Evolutionary conservation across 108 stramenopile species (phyloP).

Genomic region (Schizochytrium sp.): DNA sequence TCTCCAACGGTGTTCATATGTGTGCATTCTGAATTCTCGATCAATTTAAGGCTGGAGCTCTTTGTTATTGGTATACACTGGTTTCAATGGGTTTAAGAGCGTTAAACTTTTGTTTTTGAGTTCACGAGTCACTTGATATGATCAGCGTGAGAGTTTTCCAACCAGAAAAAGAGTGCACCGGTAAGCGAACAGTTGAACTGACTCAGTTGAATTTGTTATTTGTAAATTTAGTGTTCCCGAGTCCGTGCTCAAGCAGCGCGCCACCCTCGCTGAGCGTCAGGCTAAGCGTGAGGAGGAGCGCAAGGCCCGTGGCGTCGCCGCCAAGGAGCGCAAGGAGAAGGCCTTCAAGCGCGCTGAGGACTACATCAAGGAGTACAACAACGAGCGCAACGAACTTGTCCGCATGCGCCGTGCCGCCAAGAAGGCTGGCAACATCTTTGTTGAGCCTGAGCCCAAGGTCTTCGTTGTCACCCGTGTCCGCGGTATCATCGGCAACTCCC

Average conservation of each 20-base stretch:
- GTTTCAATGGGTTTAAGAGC: no score
- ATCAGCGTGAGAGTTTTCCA: no score
- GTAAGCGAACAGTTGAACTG: no score
- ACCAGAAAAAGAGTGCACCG: no score
- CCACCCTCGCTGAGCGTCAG: constrained; percentile 30
- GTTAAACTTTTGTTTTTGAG: no score
- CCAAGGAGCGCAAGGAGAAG: constrained; percentile 83
- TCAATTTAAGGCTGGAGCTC: no score
- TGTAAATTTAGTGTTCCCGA: constrained; percentile 12
- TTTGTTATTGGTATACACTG: no score
- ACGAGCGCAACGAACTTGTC: constrained; percentile 84
- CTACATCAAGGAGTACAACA: constrained; percentile 93
- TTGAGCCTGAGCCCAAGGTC: constrained; percentile 95
- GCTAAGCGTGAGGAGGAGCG: constrained; percentile 71
- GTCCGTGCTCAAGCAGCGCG: constrained; percentile 47
- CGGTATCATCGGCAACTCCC: constrained; percentile 99
- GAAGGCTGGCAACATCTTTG: constrained; percentile 92
- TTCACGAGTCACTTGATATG: no score
- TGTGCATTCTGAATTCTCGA: no score
- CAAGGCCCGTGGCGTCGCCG: constrained; percentile 79
- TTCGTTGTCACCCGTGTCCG: constrained; percentile 96
- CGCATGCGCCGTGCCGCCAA: constrained; percentile 96
- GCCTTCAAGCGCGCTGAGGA: constrained; percentile 86
- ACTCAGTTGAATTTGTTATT: no score
- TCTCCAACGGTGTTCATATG: no score